A percentile compares a stretch with the other conserved stretches of the same genome.
phyloP scores from a whole-genome alignment of 192 early-diverging fungal genomes.

The Rhizoclosmatium globosum region DNA sequence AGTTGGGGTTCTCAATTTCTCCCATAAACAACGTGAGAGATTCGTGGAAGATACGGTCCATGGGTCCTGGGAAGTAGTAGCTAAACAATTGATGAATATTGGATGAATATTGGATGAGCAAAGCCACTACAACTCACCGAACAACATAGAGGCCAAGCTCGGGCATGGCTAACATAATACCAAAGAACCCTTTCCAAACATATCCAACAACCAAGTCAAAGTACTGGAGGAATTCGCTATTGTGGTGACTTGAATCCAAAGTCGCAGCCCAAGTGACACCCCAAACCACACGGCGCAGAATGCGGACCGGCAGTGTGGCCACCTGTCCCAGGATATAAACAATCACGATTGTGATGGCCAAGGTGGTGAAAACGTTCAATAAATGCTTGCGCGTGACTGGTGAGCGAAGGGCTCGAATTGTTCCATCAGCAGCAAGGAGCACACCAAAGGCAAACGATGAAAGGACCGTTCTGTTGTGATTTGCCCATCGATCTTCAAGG shows the following conservation, averaged over 20 bases:
- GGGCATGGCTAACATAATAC: background rate
- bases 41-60: slow-evolving; percentile 45
- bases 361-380: background rate
- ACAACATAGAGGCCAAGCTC: background rate
- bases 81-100: slow-evolving; percentile 36
- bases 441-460: background rate
- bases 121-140: background rate
- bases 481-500: background rate
- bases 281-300: slow-evolving; percentile 1
- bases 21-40: slow-evolving; percentile 21
- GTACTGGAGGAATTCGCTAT: background rate
- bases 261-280: background rate
- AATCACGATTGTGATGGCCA: background rate
- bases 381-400: background rate
- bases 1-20: slow-evolving; percentile 4
- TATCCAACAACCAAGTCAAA: slow-evolving; percentile 2
- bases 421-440: background rate
- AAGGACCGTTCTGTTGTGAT: background rate
- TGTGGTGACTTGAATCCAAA: background rate
- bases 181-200: background rate
- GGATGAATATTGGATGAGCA: background rate
- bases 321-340: background rate
- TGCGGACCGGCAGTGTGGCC: slow-evolving; percentile 9
- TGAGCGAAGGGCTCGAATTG: background rate
- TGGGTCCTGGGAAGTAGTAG: slow-evolving; percentile 46